A percentile compares a stretch with the other conserved stretches of the same genome.
phyloP scores from a whole-genome alignment of 495 filamentous ascomycete genomes.

The Hypoxylon rickii region DNA sequence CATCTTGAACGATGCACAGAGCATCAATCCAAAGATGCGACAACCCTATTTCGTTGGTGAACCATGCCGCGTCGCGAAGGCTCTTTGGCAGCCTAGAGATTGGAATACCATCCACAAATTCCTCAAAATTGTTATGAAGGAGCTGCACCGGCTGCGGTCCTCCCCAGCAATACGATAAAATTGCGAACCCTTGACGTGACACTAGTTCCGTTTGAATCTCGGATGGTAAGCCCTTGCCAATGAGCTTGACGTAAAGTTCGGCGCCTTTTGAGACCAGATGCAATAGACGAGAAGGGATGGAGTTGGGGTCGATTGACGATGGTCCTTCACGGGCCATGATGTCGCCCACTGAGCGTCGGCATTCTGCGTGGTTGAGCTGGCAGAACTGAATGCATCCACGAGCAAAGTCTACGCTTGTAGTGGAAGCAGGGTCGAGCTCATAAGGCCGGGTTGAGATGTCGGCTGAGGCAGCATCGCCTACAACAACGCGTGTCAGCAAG shows the following conservation, averaged over 20 bases:
- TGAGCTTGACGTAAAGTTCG: slow-evolving; percentile 7
- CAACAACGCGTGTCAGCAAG: background rate
- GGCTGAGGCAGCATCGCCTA: slow-evolving; percentile 10
- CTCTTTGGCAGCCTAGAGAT: slow-evolving; percentile 14
- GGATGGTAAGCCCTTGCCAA: background rate
- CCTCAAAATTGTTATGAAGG: background rate
- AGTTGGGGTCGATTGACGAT: slow-evolving; percentile 1
- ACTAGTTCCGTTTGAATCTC: slow-evolving; percentile 7
- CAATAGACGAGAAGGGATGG: slow-evolving; percentile 5
- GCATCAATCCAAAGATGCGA: slow-evolving; percentile 39
- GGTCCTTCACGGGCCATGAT: background rate
- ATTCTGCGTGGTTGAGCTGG: slow-evolving; percentile 7
- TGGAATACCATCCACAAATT: slow-evolving; percentile 4
- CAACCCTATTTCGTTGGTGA: slow-evolving; percentile 23
- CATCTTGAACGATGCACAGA: slow-evolving; percentile 40
- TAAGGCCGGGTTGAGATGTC: slow-evolving; percentile 25
- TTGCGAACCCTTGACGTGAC: slow-evolving; percentile 14
- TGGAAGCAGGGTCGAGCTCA: slow-evolving; percentile 16
- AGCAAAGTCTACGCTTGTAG: slow-evolving; percentile 13
- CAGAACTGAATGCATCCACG: slow-evolving; percentile 6
- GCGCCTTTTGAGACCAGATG: background rate
- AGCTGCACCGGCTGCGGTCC: slow-evolving; percentile 23
- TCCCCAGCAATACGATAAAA: slow-evolving; percentile 31
- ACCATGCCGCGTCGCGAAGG: slow-evolving; percentile 25
- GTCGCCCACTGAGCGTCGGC: slow-evolving; percentile 1